Evolutionary conservation across 163 green algal genomes (phyloP), one percentile per base, ranked within the genome.

Genomic region (Volvox carteri): DNA sequence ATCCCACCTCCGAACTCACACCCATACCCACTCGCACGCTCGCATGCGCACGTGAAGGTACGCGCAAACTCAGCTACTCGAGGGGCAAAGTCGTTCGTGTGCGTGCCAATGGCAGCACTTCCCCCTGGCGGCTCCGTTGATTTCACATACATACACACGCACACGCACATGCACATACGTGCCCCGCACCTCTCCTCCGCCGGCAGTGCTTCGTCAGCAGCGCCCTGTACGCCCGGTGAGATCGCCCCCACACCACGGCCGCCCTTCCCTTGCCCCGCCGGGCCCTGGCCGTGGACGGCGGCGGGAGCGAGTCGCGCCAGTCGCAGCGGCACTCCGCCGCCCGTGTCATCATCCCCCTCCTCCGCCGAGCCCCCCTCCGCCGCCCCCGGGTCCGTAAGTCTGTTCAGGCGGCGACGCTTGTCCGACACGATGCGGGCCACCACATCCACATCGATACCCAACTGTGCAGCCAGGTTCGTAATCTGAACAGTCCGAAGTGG

Each of bases 341-440:
- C 44, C 23, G 6, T 23, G 30, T 39, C 56, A 8, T 21, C 62
- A 21, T 18, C 44, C 1, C 80, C 80, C 18, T 60, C 80, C 2
- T 54, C 44, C 18, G 56, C 80, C 9, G 18, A 52, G 9, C 2
- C 80, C 0, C 4, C 80, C 42, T 50, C 80, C 46, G 44, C 80
- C 42, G 7, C 80, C 46, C 37, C 80, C 42, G 7, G 18, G 18
- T 50, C 80, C n/a, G 28, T 21, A 65, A 68, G 7, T 30, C 80
- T 44, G 44, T 18, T 46, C 81, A 73, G 46, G 16, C 62, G 42
- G 62, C 80, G 62, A 25, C 81, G 81, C 11, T 50, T 33, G 81
- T 87, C 81, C 30, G 50, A 56, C 65, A 80, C 81, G 67, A 87
- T 72, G 35, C 81, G 81, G 14, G 65, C 44, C 81, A 80, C 81